phyloP scores from a whole-genome alignment of 2,329 filamentous ascomycete species.

The Biscogniauxia sp. region DNA sequence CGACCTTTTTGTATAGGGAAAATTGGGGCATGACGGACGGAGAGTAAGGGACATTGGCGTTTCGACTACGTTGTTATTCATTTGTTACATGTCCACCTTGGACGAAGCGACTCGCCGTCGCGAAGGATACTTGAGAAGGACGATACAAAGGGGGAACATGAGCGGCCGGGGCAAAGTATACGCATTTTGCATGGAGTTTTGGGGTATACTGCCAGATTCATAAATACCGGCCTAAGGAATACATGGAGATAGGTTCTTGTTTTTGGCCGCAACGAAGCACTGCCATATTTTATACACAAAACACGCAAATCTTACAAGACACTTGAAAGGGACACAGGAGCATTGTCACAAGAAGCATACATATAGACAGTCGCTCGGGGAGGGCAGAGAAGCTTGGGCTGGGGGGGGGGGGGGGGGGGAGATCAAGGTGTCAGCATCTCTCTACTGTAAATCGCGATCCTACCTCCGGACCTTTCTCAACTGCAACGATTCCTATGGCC shows the following conservation, averaged over 20 bases:
- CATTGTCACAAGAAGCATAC: too few species aligned
- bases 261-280: neutral
- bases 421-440: too few species aligned
- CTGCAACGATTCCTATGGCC: too few species aligned
- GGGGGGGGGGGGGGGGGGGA: too few species aligned
- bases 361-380: too few species aligned
- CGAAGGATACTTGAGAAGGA: neutral
- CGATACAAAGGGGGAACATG: conserved; percentile 7
- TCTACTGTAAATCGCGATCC: too few species aligned
- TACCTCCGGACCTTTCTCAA: too few species aligned
- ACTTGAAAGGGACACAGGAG: too few species aligned
- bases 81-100: neutral
- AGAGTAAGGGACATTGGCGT: neutral
- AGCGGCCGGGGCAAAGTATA: conserved; percentile 22
- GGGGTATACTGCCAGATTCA: neutral
- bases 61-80: neutral
- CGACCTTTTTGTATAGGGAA: neutral
- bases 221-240: neutral
- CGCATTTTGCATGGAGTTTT: conserved; percentile 27
- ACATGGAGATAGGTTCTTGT: neutral
- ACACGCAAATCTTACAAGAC: neutral
- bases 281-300: neutral
- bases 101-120: neutral
- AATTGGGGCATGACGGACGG: neutral
- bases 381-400: too few species aligned